These are phyloP conservation scores for Xylariaceae sp. DNA, from an alignment of 2,329 filamentous ascomycete genomes.

Conservation along the genomic window DNA sequence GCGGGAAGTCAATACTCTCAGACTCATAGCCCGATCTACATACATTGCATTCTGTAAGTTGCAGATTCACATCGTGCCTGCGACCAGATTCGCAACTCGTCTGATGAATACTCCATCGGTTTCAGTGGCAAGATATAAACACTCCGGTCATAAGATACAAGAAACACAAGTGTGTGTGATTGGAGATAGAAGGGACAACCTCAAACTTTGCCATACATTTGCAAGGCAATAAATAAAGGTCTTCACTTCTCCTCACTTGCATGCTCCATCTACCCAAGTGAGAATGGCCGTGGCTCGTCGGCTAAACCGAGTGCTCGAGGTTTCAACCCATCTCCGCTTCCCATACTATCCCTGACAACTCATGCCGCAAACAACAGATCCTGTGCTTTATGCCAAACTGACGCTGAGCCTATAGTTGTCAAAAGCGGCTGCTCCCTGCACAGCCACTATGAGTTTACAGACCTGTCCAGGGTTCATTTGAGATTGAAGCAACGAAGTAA, in stretches of 20 bases:
- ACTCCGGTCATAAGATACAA: not conserved
- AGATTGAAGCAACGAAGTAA: slow-evolving; percentile 1
- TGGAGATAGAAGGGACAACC: not conserved
- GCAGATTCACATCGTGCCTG: not conserved
- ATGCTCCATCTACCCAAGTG: not conserved
- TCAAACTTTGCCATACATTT: not conserved
- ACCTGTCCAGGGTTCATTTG: not conserved
- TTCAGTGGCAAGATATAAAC: not conserved
- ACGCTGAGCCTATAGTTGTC: slow-evolving; percentile 1
- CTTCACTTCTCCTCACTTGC: not conserved
- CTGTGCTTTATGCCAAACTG: not conserved
- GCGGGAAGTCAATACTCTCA: not conserved
- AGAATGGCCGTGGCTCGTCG: not conserved
- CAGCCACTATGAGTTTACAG: slow-evolving; percentile 10
- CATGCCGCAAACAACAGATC: not conserved
- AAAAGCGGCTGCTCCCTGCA: not conserved
- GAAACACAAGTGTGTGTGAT: not conserved
- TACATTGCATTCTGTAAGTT: not conserved
- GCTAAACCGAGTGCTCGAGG: not conserved
- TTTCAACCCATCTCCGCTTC: not conserved
- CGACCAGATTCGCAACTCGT: not conserved
- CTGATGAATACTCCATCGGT: not conserved
- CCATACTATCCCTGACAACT: not conserved
- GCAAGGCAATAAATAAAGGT: not conserved
- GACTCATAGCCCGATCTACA: too few species aligned